Evolutionary conservation across 2,329 filamentous ascomycete genomes (phyloP), one percentile per base, ranked within the genome.

Genomic region (Aspergillus sp.): DNA sequence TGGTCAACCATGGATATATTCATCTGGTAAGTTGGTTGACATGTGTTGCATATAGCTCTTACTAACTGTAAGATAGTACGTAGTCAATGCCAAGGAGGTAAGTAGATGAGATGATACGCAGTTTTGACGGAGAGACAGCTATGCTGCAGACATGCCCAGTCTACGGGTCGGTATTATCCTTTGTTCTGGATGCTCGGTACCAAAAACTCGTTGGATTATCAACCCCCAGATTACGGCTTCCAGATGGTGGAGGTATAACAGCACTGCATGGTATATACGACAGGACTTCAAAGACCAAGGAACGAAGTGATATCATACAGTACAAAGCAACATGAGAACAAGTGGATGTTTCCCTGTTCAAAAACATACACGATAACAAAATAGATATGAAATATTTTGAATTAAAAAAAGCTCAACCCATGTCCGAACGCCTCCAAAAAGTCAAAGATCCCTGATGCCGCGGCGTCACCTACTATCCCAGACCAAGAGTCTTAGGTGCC

Each of bases 341-440:
- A 56, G 43, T 52, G 39, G 26, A 34, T 24, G 34, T 18, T 52
- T 51, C 41, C 34, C 49, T 57, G 53, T 17, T 47, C 26, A 59
- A 59, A 26, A 63, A 54, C 47, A 53, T 50, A 62, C 38, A 34
- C n/a, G 30, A 38, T 48, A 55, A 55, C 12, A n/a, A 34, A n/a
- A 50, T 43, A 42, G 12, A 36, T 44, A 48, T 8, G 45, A 50
- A 45, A 55, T 56, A 64, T 48, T 49, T 42, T 42, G 44, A 50
- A 58, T 24, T 48, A 56, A 50, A 49, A 58, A 30, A 30, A 43
- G 42, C 48, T 54, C 62, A 54, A 53, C 57, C 57, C 49, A 49
- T 48, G 56, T 53, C 36, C 39, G 57, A 65, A 65, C 63, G 63
- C 64, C 64, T 64, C 61, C 55, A 6, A 17, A 48, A 59, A 60